Base-by-base conservation (phyloP, 1,284 basidiomycete species). In the Entoloma clypeatum region DNA sequence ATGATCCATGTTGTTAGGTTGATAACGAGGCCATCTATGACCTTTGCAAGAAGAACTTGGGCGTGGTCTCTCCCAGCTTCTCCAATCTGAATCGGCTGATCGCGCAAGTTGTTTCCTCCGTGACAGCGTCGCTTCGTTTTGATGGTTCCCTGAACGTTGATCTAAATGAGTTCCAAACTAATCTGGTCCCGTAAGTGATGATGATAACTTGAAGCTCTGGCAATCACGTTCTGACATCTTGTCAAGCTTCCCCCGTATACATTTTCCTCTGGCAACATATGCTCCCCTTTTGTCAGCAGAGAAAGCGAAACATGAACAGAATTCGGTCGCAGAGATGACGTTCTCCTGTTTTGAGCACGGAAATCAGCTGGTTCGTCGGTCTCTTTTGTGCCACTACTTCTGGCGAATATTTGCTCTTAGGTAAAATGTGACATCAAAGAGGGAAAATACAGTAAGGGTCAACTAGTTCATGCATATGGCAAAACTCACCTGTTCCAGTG, bases 1-100 rank as follows among this genome's bases (percentile, higher is more conserved):
- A 8, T 34, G 25, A 21, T 13, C 16, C 16, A 32, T 25, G 25
- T 28, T 16, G 42, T 19, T 49, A 89, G 86, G 86, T 96, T 53
- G 93, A 97, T 64, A 97, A 97, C 63, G 90, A 94, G 63, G 92
- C 92, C 45, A 99, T 99, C 65, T 99, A 97, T 71, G 95, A 98
- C 65, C 98, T 99, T 61, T 98, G 94, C 87, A 94, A 95, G 74
- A 86, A 86, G 69, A 94, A 89, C 65, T 79, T 99, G 47, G 84
- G 83, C 54, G 89, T 98, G 52, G 62, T 76, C 29, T 87, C 80
- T 39, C 96, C 95, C 14, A 87, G 92, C 54, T 94, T 95, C 77
- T 78, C 79, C 60, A 99, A 99, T 77, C 71, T 99, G 51, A 99
- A 99, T 75, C 75, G 96, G 46, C 74, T 99, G 51, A 99, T 99